A percentile compares a stretch with the other conserved stretches of the same genome.
Evolutionary conservation across 768 basidiomycete genomes (phyloP).

Genomic region (Lactarius psammicola): DNA sequence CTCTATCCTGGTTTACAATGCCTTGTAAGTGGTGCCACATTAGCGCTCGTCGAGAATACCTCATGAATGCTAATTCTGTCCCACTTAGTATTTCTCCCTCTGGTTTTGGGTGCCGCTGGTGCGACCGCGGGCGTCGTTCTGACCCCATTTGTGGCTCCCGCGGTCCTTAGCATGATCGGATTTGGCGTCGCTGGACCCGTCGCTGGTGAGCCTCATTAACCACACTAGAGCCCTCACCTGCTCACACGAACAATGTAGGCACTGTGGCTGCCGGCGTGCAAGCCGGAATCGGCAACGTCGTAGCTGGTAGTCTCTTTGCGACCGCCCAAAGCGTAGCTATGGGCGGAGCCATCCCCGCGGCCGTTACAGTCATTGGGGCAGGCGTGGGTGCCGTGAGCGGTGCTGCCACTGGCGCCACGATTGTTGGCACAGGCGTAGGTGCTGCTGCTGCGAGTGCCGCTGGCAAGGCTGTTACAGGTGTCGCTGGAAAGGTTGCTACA

Average conservation of each 20-base stretch:
- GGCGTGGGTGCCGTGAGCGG: not conserved
- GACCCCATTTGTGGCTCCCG: not conserved
- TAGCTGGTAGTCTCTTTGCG: not conserved
- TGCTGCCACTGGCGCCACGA: not conserved
- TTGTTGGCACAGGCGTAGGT: not conserved
- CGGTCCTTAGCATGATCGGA: not conserved
- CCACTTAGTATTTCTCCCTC: not conserved
- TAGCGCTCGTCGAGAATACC: not conserved
- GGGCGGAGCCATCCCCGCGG: not conserved
- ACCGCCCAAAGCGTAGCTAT: slow-evolving; percentile 10
- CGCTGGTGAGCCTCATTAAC: not conserved
- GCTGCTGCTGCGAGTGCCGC: not conserved
- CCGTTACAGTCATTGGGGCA: not conserved
- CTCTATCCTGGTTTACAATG: not conserved
- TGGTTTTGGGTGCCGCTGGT: not conserved
- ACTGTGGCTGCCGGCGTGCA: slow-evolving; percentile 6
- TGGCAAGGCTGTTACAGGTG: no score
- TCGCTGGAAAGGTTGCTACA: no score
- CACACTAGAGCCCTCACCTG: not conserved
- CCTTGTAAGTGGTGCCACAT: slow-evolving; percentile 2
- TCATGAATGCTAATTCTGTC: not conserved
- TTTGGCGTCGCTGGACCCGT: slow-evolving; percentile 14
- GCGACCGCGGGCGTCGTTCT: not conserved
- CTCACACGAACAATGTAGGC: not conserved
- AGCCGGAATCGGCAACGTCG: slow-evolving; percentile 2